Evolutionary conservation across 768 basidiomycete species (phyloP).

Genomic region (Hebeloma cylindrosporum): DNA sequence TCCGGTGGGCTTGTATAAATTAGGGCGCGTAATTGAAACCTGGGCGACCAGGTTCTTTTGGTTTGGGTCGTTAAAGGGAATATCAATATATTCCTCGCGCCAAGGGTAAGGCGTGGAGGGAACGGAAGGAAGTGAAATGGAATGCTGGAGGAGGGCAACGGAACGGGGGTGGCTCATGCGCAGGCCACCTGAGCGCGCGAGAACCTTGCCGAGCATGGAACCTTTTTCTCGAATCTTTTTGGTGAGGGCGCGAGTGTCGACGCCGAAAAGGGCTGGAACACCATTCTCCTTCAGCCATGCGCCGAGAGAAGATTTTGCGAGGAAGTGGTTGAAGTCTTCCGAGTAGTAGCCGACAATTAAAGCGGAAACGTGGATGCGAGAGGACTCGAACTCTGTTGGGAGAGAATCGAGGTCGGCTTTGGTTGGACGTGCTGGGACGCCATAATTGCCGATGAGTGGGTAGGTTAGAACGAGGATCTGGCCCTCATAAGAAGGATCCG

Average conservation of each 20-base stretch:
- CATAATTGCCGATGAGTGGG: slow-evolving; percentile 96
- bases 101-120: slow-evolving; percentile 59
- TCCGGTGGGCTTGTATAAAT: slow-evolving; percentile 62
- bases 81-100: slow-evolving; percentile 80
- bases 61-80: slow-evolving; percentile 89
- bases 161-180: slow-evolving; percentile 39
- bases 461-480: slow-evolving; percentile 98
- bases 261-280: slow-evolving; percentile 91
- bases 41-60: slow-evolving; percentile 85
- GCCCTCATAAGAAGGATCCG: slow-evolving; percentile 97
- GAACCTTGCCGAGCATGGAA: slow-evolving; percentile 83
- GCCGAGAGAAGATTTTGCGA: slow-evolving; percentile 84
- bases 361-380: slow-evolving; percentile 89
- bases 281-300: slow-evolving; percentile 94
- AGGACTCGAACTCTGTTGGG: slow-evolving; percentile 87
- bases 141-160: slow-evolving; percentile 14
- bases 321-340: slow-evolving; percentile 91
- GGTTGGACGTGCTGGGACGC: slow-evolving; percentile 74
- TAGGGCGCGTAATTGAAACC: slow-evolving; percentile 74
- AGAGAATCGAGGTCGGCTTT: slow-evolving; percentile 50
- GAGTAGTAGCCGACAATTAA: slow-evolving; percentile 94
- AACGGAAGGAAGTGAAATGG: slow-evolving; percentile 43
- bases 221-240: slow-evolving; percentile 96
- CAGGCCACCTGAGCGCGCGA: slow-evolving; percentile 58
- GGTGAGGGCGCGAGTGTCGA: slow-evolving; percentile 95